Conservation (phyloP, 495 filamentous ascomycete species). For the Penicillium salamii region DNA sequence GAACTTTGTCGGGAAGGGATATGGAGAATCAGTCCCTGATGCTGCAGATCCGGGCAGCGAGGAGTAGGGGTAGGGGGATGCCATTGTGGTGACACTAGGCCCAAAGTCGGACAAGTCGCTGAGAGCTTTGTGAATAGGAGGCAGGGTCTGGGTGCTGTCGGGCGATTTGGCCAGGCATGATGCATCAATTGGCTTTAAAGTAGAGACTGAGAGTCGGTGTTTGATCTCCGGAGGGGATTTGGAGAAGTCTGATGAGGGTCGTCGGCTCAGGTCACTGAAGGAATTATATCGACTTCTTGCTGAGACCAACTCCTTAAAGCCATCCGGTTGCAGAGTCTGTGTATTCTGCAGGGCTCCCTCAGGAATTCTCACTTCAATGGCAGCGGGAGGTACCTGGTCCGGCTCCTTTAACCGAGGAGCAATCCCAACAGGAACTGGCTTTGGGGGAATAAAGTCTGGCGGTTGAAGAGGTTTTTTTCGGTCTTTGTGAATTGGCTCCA, state of each 20-base stretch:
- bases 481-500: slow-evolving; percentile 14
- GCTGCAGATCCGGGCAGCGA: slow-evolving; percentile 24
- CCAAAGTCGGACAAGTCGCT: slow-evolving; percentile 23
- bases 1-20: slow-evolving; percentile 27
- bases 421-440: neutral
- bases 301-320: neutral
- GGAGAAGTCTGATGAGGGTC: neutral
- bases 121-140: slow-evolving; percentile 43
- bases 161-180: no score
- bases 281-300: slow-evolving; percentile 1
- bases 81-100: slow-evolving; percentile 18
- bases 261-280: neutral
- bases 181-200: slow-evolving; percentile 11
- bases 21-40: slow-evolving; percentile 33
- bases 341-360: neutral
- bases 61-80: slow-evolving; percentile 18
- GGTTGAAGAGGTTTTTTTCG: slow-evolving; percentile 1
- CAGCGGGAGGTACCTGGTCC: neutral
- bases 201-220: slow-evolving; percentile 12
- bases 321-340: neutral
- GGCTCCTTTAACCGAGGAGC: neutral
- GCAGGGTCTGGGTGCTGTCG: slow-evolving; percentile 33
- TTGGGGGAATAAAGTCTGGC: neutral
- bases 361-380: neutral
- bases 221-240: slow-evolving; percentile 8